Evolutionary conservation across 371 early-diverging fungal species (phyloP).

Genomic region (Lichtheimia ramosa): DNA sequence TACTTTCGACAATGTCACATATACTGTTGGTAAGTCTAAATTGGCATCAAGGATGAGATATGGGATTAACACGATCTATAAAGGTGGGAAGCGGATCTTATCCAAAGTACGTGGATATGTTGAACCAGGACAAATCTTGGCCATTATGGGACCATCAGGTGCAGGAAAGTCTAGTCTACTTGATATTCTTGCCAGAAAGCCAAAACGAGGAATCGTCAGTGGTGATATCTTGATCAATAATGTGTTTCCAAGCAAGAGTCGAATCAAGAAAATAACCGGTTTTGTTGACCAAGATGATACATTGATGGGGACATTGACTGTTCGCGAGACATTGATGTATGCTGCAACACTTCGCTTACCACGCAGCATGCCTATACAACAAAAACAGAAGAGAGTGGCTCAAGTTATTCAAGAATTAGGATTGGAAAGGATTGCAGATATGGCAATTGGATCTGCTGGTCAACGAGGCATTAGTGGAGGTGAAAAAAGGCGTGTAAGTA

Average conservation of each 20-base stretch:
- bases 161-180: conserved; percentile 38
- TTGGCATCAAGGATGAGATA: neutral
- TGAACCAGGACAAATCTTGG: conserved; percentile 62
- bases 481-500: conserved; percentile 91
- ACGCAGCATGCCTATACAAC: conserved; percentile 48
- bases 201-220: conserved; percentile 76
- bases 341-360: conserved; percentile 84
- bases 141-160: conserved; percentile 67
- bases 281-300: conserved; percentile 94
- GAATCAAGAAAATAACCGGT: conserved; percentile 70
- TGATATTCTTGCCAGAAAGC: conserved; percentile 90
- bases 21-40: conserved; percentile 23
- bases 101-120: conserved; percentile 52
- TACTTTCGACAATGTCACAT: conserved; percentile 39
- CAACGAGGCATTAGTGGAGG: conserved; percentile 90
- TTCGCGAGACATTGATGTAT: conserved; percentile 87
- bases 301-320: conserved; percentile 84
- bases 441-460: conserved; percentile 63
- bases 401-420: conserved; percentile 75
- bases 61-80: neutral
- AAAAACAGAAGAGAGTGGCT: conserved; percentile 59
- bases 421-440: conserved; percentile 63
- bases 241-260: conserved; percentile 47
- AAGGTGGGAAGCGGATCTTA: conserved; percentile 40
- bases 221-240: conserved; percentile 92